Base-by-base conservation (phyloP, 2,329 filamentous ascomycete genomes). In the Daldinia sp. region DNA sequence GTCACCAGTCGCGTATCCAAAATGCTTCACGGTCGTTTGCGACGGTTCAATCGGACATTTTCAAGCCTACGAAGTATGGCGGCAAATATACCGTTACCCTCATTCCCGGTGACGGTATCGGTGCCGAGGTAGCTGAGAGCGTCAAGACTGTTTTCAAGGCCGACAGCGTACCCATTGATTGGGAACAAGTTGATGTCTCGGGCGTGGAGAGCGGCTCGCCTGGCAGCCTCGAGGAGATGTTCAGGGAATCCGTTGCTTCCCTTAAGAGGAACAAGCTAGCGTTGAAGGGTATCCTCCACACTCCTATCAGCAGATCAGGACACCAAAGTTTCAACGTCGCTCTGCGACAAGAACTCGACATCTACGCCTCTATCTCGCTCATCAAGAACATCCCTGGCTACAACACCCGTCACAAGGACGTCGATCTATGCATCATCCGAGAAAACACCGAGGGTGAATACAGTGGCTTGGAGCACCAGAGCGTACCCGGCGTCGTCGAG, bases 361-460 rank as follows among this genome's bases (percentile, higher is more conserved):
- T 99, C 81, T 99, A 98, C 83, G 95, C 95, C 78, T 96, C 92
- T 71, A 95, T 99, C 78, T 92, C 93, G 76, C 87, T 98, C 72
- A 94, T 99, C 86, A 98, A 98, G 90, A 99, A 99, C 86, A 98
- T 99, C 76, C 95, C 95, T 74, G 95, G 95, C 76, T 97, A 98
- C 86, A 83, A 95, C 82, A 99, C 95, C 68, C 93, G 95, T 79
- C 95, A 99, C 87, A 90, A 96, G 81, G 87, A 95, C 80, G 92
- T 99, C 79, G 95, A 99, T 80, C 88, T 98, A 72, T 97, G 94
- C 89, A 97, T 99, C 82, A 97, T 99, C 82, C 95, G 95, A 83
- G 95, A 99, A 86, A 99, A 99, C 87, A 99, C 95, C 77, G 95
- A 99, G 87, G 95, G 95, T 77, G 95, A 99, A 86, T 99, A 99